A percentile compares a stretch with the other conserved stretches of the same genome.
Evolutionary conservation across 202 grass and related monocot species (phyloP).

Genomic region (Panicum virgatum): DNA sequence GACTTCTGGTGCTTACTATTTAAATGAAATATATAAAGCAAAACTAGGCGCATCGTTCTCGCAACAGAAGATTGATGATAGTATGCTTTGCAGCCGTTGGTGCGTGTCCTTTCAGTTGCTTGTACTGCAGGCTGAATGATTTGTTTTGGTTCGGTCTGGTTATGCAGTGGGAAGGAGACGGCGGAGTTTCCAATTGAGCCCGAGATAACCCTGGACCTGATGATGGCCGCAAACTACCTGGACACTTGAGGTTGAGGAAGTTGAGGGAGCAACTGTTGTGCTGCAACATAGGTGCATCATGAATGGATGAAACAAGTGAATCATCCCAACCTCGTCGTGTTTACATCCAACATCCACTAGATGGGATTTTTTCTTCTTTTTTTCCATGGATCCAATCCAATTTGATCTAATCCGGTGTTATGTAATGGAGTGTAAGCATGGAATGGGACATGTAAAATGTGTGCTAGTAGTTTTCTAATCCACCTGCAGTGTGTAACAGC

Average conservation of each 20-base stretch:
- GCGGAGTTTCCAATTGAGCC: slow-evolving; percentile 78
- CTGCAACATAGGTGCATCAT: not conserved
- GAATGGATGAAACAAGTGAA: not conserved
- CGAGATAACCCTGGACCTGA: slow-evolving; percentile 81
- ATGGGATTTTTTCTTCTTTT: not conserved
- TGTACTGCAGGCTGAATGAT: not conserved
- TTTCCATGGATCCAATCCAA: not conserved
- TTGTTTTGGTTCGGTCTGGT: not conserved
- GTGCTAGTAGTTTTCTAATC: not conserved
- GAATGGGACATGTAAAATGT: not conserved
- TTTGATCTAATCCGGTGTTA: not conserved
- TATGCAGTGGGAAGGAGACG: slow-evolving; percentile 76
- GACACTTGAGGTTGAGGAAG: slow-evolving; percentile 47
- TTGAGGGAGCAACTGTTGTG: not conserved
- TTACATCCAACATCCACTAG: not conserved
- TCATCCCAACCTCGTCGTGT: not conserved
- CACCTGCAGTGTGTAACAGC: not conserved
- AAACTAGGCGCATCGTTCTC: too few relatives aligned
- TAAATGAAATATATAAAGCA: not conserved
- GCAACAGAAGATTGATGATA: not conserved
- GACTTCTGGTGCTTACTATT: not conserved
- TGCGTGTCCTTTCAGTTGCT: not conserved
- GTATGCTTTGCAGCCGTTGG: not conserved
- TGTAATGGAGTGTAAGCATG: slow-evolving; percentile 11
- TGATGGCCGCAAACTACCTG: slow-evolving; percentile 96